Evolutionary conservation across 345 rosid species (phyloP), one percentile per base, ranked within the genome.

Genomic region (Melastoma malabathricum): DNA sequence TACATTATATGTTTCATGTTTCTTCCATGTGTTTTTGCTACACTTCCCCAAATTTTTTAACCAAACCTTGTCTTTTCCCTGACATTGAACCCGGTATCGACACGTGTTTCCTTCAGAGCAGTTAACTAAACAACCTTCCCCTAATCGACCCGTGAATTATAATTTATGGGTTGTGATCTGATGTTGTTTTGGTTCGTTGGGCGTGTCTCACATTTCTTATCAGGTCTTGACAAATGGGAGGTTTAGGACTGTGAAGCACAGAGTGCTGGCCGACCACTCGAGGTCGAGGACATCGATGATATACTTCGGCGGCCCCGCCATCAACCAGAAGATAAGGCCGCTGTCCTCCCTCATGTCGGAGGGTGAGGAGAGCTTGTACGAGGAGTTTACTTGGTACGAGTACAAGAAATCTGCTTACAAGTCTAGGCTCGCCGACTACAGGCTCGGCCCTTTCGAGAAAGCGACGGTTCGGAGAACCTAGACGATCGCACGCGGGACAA

Each of bases 221-320:
- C n/a, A 88, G 94, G 97, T 77, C 34, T 71, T 89, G 90, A 89
- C 97, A 14, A 89, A 89, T 65, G 96, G 96, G 51, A 80, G 84
- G 72, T 83, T 89, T 59, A 66, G 68, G 63, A 89, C 96, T 47
- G 94, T 89, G 58, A 81, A 67, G 64, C 97, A 89, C 57, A 81
- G 93, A 51, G 97, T 79, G 13, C 22, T 89, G 58, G 63, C 88
- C 6, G 78, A 77, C 63, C 48, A 74, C 15, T 22, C 5, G 1
- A 73, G 79, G 61, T 52, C 90, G 19, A 84, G 97, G 52, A 61
- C 79, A 65, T 89, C 97, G 22, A 86, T 76, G 88, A 80, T 84
- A 43, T 89, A 86, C 63, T 89, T 89, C 51, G 88, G 86, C n/a
- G 97, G 96, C 38, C 97, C 96, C 19, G 78, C 95, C 0, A 67